These are phyloP conservation scores for Glarea lozoyensis DNA, from an alignment of 495 filamentous ascomycete species.

Conservation along the genomic window DNA sequence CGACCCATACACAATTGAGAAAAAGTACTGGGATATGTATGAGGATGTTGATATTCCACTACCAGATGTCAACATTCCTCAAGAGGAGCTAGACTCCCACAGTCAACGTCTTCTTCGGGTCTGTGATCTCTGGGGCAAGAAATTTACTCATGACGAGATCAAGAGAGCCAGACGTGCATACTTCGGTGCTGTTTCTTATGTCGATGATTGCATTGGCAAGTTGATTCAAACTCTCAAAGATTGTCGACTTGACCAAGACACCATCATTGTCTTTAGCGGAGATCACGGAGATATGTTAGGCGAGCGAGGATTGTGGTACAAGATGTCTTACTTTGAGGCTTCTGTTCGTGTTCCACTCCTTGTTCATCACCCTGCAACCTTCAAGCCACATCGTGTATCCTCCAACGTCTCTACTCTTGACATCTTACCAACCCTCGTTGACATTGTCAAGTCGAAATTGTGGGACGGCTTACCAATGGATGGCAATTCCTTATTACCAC, in stretches of 20 bases:
- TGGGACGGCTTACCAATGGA: constrained; percentile 63
- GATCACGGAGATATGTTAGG: constrained; percentile 93
- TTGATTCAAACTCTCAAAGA: constrained; percentile 63
- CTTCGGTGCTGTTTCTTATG: constrained; percentile 81
- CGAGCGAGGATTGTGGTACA: constrained; percentile 86
- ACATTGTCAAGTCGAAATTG: constrained; percentile 60
- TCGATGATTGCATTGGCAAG: constrained; percentile 79
- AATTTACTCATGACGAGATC: constrained; percentile 72
- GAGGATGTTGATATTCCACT: constrained; percentile 77
- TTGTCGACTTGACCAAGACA: constrained; percentile 68
- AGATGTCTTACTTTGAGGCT: constrained; percentile 85
- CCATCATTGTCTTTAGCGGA: constrained; percentile 78
- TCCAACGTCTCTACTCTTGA: constrained; percentile 82
- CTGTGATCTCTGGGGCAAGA: constrained; percentile 67
- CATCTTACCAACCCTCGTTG: constrained; percentile 74
- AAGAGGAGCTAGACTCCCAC: constrained; percentile 74
- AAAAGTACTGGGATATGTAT: constrained; percentile 84
- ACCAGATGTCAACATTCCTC: constrained; percentile 62
- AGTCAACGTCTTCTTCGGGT: constrained; percentile 72
- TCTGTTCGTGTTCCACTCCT: constrained; percentile 78
- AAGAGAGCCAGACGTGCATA: constrained; percentile 73
- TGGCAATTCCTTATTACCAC: constrained; percentile 61
- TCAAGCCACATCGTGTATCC: constrained; percentile 56
- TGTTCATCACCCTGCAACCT: constrained; percentile 59
- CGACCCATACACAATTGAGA: constrained; percentile 82